Evolutionary conservation across 2,329 filamentous ascomycete species (phyloP).

Genomic region (Verticillium dahliae): DNA sequence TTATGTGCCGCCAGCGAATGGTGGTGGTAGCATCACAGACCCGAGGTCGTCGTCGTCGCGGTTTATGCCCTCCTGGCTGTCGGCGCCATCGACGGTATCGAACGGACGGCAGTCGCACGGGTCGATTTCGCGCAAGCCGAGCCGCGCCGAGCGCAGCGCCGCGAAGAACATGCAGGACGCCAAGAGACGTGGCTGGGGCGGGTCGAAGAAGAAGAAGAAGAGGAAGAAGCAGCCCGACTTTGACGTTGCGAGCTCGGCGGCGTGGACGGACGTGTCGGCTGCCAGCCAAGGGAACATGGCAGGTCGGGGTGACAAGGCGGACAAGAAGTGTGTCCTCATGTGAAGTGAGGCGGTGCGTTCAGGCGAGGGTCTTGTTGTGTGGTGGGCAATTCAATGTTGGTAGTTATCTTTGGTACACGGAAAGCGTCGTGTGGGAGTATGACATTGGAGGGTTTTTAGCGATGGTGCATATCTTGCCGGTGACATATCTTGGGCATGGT

Average conservation of each 20-base stretch:
- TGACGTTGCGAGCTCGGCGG: conserved; percentile 37
- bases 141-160: conserved; percentile 53
- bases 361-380: background rate
- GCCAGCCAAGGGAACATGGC: conserved; percentile 13
- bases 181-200: conserved; percentile 49
- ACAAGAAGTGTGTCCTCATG: conserved; percentile 49
- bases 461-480: background rate
- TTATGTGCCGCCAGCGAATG: conserved; percentile 27
- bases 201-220: conserved; percentile 30
- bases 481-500: background rate
- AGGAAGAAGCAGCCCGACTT: conserved; percentile 21
- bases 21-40: background rate
- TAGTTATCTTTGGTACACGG: background rate
- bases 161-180: conserved; percentile 58
- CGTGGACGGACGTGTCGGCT: conserved; percentile 46
- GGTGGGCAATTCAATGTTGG: too few species aligned
- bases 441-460: background rate
- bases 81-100: conserved; percentile 24
- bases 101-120: conserved; percentile 29
- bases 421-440: background rate
- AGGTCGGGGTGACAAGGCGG: conserved; percentile 20
- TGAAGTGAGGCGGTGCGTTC: conserved; percentile 18
- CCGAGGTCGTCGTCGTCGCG: conserved; percentile 7
- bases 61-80: conserved; percentile 25
- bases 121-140: conserved; percentile 40